phyloP scores from a whole-genome alignment of 192 early-diverging fungal genomes.

The Coemansia umbellata region DNA sequence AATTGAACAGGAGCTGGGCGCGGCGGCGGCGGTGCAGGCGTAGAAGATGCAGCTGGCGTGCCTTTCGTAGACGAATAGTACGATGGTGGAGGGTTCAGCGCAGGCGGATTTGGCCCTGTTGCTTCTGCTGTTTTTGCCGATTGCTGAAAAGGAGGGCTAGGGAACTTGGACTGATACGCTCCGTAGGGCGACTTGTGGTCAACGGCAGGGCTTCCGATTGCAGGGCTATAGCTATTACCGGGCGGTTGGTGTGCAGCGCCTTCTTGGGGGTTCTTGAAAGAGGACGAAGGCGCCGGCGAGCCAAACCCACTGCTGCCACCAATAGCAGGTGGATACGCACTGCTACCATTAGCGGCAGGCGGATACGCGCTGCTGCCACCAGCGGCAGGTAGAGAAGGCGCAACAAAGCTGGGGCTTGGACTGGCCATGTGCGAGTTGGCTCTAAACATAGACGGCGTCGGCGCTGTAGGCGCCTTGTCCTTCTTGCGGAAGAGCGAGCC shows the following conservation, averaged over 20 bases:
- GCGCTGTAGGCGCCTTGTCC: slow-evolving; percentile 27
- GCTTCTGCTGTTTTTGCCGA: background rate
- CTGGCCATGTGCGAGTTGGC: no score
- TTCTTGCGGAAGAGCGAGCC: slow-evolving; percentile 43
- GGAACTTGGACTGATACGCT: background rate
- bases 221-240: no score
- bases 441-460: slow-evolving; percentile 22
- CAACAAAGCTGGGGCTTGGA: slow-evolving; percentile 1
- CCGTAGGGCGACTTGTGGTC: background rate
- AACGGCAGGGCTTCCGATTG: no score
- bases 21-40: slow-evolving; percentile 8
- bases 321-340: background rate
- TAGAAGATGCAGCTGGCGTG: background rate
- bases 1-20: slow-evolving; percentile 16
- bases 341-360: slow-evolving; percentile 1
- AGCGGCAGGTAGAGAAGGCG: background rate
- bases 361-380: slow-evolving; percentile 7
- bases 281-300: background rate
- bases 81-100: slow-evolving; percentile 7
- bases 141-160: background rate
- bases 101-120: slow-evolving; percentile 5
- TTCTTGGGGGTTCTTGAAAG: no score
- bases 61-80: slow-evolving; percentile 7
- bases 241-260: no score
- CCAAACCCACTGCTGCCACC: slow-evolving; percentile 13